These are phyloP conservation scores for Comarum palustre DNA, from an alignment of 306 rosid genomes.

Conservation along the genomic window DNA sequence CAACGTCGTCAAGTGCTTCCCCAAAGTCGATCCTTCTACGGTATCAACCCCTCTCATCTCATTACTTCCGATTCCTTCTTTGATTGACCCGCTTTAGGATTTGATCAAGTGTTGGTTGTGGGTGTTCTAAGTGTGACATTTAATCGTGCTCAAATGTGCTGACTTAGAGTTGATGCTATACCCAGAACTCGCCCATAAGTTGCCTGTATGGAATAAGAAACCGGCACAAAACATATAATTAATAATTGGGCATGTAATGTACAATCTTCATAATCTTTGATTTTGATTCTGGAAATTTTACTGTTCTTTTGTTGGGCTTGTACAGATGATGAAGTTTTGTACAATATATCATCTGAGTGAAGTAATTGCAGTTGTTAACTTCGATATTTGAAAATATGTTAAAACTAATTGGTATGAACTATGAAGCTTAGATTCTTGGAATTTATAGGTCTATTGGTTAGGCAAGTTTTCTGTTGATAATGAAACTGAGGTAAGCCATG, in stretches of 20 bases:
- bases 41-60: slow-evolving; percentile 21
- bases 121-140: neutral
- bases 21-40: slow-evolving; percentile 90
- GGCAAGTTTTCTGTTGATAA: neutral
- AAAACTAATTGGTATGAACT: neutral
- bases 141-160: neutral
- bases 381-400: neutral
- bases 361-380: neutral
- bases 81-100: neutral
- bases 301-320: neutral
- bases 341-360: neutral
- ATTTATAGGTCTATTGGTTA: neutral
- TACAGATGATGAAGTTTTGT: neutral
- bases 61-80: neutral
- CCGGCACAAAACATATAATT: neutral
- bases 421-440: neutral
- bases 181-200: neutral
- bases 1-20: slow-evolving; percentile 75
- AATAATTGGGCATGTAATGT: neutral
- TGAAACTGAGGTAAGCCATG: neutral
- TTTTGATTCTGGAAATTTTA: neutral
- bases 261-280: neutral
- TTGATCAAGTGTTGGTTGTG: neutral
- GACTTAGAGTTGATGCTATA: neutral
- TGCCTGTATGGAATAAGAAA: neutral